Evolutionary conservation across 192 early-diverging fungal species (phyloP).

Genomic region (Spizellomyces sp.): DNA sequence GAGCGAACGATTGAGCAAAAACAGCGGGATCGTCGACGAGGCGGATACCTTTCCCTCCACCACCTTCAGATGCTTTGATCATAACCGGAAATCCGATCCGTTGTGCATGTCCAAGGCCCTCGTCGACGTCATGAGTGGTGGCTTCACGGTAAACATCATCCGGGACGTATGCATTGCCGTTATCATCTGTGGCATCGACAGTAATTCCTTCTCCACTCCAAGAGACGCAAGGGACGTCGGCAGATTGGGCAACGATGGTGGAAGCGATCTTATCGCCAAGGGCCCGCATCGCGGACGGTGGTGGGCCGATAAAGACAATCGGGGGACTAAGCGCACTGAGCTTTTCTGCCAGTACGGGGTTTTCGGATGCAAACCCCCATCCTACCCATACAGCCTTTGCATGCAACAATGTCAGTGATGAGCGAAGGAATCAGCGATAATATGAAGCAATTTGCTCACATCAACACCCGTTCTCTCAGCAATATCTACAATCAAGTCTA

Average conservation of each 20-base stretch:
- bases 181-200: slow-evolving; percentile 65
- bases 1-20: slow-evolving; percentile 79
- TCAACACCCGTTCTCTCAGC: slow-evolving; percentile 93
- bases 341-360: slow-evolving; percentile 92
- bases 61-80: slow-evolving; percentile 99
- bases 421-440: background rate
- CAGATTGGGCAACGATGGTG: slow-evolving; percentile 97
- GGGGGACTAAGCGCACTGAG: slow-evolving; percentile 73
- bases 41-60: slow-evolving; percentile 98
- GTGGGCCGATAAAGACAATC: slow-evolving; percentile 96
- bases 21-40: slow-evolving; percentile 76
- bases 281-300: slow-evolving; percentile 95
- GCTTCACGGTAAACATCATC: slow-evolving; percentile 79
- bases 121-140: slow-evolving; percentile 82
- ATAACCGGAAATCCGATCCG: slow-evolving; percentile 96
- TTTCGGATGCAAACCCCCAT: slow-evolving; percentile 99
- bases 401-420: background rate
- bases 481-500: slow-evolving; percentile 97
- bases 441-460: slow-evolving; percentile 30
- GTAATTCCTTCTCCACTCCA: slow-evolving; percentile 92
- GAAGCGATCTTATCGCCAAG: slow-evolving; percentile 99
- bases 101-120: slow-evolving; percentile 82
- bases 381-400: slow-evolving; percentile 92
- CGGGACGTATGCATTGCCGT: slow-evolving; percentile 80
- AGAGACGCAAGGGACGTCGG: slow-evolving; percentile 92